Evolutionary conservation across 441 rosid genomes (phyloP).

Genomic region (Theobroma grandiflorum): DNA sequence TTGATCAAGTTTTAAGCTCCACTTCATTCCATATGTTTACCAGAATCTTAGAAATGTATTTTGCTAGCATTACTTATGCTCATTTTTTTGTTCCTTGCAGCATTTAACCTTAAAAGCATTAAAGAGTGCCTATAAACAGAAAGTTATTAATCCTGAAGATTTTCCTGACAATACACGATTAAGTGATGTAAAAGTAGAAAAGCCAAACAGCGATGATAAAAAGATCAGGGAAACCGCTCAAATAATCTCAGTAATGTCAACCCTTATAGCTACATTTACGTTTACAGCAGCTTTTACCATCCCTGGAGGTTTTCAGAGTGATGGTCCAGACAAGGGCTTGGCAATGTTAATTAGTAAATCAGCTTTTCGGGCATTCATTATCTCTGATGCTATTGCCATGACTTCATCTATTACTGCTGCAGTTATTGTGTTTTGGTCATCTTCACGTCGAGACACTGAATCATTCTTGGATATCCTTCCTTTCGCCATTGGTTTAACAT

Average conservation of each 20-base stretch:
- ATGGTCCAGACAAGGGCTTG: slow-evolving; percentile 20
- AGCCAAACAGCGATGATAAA: not conserved
- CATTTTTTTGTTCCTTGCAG: not conserved
- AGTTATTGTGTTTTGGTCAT: slow-evolving; percentile 25
- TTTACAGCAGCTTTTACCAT: slow-evolving; percentile 34
- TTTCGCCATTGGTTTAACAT: slow-evolving; percentile 20
- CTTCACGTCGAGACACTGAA: not conserved
- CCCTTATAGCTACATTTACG: slow-evolving; percentile 23
- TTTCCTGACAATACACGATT: not conserved
- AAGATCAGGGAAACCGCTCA: slow-evolving; percentile 8
- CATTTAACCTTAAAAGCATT: slow-evolving; percentile 17
- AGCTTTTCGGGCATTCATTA: slow-evolving; percentile 32
- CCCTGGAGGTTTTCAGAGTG: slow-evolving; percentile 32
- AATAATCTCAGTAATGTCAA: not conserved
- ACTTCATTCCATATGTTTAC: too few species aligned
- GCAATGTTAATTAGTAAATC: slow-evolving; percentile 22
- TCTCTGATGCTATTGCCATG: slow-evolving; percentile 24
- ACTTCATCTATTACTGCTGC: slow-evolving; percentile 26
- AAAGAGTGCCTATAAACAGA: not conserved
- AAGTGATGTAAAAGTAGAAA: not conserved
- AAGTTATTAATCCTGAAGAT: not conserved
- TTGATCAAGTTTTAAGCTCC: not conserved
- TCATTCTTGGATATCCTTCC: slow-evolving; percentile 16
- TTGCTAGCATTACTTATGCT: too few species aligned
- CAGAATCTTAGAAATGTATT: too few species aligned